phyloP scores from a whole-genome alignment of 805 yeast species.

The Candida awuae region DNA sequence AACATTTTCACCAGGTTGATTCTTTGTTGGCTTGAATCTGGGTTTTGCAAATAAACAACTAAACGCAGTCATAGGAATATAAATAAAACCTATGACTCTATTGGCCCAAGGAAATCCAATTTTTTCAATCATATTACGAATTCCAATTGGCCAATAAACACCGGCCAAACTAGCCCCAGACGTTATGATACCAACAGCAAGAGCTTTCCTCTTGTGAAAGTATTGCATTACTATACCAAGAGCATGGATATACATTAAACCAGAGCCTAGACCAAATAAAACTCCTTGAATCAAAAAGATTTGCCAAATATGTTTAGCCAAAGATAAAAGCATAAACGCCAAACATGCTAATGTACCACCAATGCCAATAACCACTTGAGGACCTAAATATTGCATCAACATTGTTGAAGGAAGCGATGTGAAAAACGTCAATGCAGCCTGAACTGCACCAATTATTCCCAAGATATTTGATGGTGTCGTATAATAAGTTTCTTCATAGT shows the following conservation, averaged over 20 bases:
- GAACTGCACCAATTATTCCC: constrained; percentile 48
- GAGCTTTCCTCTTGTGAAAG: constrained; percentile 53
- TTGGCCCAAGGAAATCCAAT: constrained; percentile 43
- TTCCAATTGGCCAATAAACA: constrained; percentile 39
- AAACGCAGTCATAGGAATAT: constrained; percentile 25
- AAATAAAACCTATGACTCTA: constrained; percentile 36
- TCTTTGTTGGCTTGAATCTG: constrained; percentile 25
- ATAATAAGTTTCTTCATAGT: constrained; percentile 36
- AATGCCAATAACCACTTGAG: constrained; percentile 30
- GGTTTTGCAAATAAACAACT: constrained; percentile 24
- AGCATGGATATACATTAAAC: constrained; percentile 51
- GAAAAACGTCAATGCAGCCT: constrained; percentile 37
- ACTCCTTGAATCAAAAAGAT: constrained; percentile 62
- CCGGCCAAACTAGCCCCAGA: constrained; percentile 48
- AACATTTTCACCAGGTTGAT: constrained; percentile 30
- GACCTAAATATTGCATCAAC: constrained; percentile 35
- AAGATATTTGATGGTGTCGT: constrained; percentile 38
- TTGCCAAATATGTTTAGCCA: constrained; percentile 54
- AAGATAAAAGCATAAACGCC: constrained; percentile 50
- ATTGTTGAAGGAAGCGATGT: constrained; percentile 43
- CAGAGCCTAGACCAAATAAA: constrained; percentile 49
- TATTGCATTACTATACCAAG: constrained; percentile 56
- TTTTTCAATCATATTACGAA: constrained; percentile 34
- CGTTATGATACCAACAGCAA: constrained; percentile 39
- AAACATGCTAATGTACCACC: constrained; percentile 40